Evolutionary conservation across 1,284 basidiomycete species (phyloP), one percentile per base, ranked within the genome.

Genomic region (Cyathus olla): DNA sequence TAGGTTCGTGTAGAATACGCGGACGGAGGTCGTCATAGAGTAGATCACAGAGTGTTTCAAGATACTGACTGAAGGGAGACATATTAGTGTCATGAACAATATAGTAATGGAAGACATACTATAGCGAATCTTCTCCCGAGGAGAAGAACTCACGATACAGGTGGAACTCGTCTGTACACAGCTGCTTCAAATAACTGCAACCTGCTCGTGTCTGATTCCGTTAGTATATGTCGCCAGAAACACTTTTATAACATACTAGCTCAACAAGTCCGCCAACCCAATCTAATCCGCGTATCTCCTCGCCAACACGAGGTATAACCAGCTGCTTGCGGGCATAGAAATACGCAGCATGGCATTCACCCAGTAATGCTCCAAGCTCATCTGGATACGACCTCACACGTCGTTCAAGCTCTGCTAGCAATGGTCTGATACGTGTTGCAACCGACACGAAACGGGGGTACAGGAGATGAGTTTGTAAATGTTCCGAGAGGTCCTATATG

Each of bases 21-120:
- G 96, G 96, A 2, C 96, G 91, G 3, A 98, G 87, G 67, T 96
- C 94, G 76, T 98, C 96, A 72, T 96, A 97, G 26, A 98, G 87
- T 69, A 95, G 89, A 78, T 98, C 96, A 69, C 95, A 98, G 0
- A 98, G 84, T 5, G 86, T 90, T 79, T 97, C 96, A 24, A 98
- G 85, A 77, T 95, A 98, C 60, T 88, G 85, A 70, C 95, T 97
- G 71, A 9, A 50, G 56, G 26, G 10, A 51, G 44, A 27, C 51
- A 42, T 9, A 48, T 55, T 35, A 60, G 65, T 28, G 60, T 2
- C 39, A 50, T 37, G 35, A 9, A 8, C 48, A 48, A 10, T 22
- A n/a, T 10, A 35, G 28, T 21, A 27, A 22, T 37, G 50, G 9
- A 28, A 4, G 4, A 87, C 94, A 66, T 69, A 97, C 95, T 97